Conservation (phyloP, 2,329 filamentous ascomycete genomes). For the Colletotrichum musicola region DNA sequence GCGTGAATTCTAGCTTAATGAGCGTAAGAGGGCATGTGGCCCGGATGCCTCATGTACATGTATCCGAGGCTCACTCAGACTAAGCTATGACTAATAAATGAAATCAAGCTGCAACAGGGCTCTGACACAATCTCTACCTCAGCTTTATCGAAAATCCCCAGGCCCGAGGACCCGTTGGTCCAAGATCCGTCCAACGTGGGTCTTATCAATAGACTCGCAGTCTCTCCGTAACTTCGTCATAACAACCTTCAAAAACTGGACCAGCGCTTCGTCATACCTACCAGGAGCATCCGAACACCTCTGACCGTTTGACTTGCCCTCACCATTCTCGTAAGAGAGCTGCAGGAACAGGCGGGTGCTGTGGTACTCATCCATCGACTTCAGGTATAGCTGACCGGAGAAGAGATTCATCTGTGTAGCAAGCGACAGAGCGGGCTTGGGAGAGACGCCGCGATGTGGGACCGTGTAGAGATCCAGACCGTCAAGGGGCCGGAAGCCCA, state of each 20-base stretch:
- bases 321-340: slow-evolving; percentile 44
- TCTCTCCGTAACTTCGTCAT: slow-evolving; percentile 53
- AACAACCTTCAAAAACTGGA: slow-evolving; percentile 51
- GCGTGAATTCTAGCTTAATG: no score
- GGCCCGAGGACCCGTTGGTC: background rate
- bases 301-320: slow-evolving; percentile 30
- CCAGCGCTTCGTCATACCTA: slow-evolving; percentile 47
- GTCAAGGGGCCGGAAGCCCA: slow-evolving; percentile 56
- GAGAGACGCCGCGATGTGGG: slow-evolving; percentile 38
- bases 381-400: slow-evolving; percentile 75
- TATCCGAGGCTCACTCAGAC: no score
- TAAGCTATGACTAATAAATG: no score
- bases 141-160: background rate
- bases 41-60: no score
- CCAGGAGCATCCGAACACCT: slow-evolving; percentile 39
- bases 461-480: slow-evolving; percentile 58
- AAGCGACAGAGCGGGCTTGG: accelerated
- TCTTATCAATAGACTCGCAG: slow-evolving; percentile 54
- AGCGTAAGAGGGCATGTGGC: no score
- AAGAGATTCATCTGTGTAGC: slow-evolving; percentile 72
- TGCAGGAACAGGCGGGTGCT: slow-evolving; percentile 65
- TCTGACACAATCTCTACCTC: no score
- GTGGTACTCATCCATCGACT: slow-evolving; percentile 65
- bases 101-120: no score
- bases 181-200: slow-evolving; percentile 45